Conservation (phyloP, 2,329 filamentous ascomycete species). For the Biscogniauxia sp. region DNA sequence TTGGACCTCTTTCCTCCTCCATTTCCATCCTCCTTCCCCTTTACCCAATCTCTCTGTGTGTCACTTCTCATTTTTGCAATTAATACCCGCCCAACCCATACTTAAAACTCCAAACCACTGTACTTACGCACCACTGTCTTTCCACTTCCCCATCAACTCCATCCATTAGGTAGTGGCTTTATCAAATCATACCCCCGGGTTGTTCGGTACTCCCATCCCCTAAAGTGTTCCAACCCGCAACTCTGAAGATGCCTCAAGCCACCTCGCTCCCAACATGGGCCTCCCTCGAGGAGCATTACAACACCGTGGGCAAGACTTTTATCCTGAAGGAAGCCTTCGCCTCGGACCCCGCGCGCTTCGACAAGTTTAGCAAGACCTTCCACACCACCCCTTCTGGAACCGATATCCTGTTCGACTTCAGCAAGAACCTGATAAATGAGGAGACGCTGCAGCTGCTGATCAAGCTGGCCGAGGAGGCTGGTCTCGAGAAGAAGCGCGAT, state of each 20-base stretch:
- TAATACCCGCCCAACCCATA: background rate
- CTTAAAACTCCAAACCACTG: background rate
- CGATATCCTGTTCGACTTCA: slow-evolving; percentile 96
- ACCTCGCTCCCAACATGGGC: slow-evolving; percentile 85
- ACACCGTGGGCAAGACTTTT: slow-evolving; percentile 81
- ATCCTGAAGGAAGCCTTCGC: slow-evolving; percentile 92
- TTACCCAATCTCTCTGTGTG: too few species aligned
- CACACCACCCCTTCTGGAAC: slow-evolving; percentile 72
- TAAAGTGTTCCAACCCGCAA: background rate
- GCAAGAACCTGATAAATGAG: slow-evolving; percentile 96
- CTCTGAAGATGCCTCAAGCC: slow-evolving; percentile 68
- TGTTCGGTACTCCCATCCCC: background rate
- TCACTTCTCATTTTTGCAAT: background rate
- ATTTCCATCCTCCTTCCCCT: background rate
- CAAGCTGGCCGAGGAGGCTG: slow-evolving; percentile 87
- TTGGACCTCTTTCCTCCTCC: background rate
- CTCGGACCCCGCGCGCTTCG: slow-evolving; percentile 82
- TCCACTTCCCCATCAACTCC: too few species aligned
- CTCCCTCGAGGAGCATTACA: slow-evolving; percentile 87
- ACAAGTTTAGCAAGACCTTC: slow-evolving; percentile 87
- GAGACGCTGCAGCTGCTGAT: slow-evolving; percentile 85
- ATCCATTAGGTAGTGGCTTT: too few species aligned
- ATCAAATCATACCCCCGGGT: background rate
- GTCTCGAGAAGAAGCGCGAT: slow-evolving; percentile 90
- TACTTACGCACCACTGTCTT: too few species aligned